Conservation (phyloP, 1,284 basidiomycete genomes). For the Ceratobasidium sp. region DNA sequence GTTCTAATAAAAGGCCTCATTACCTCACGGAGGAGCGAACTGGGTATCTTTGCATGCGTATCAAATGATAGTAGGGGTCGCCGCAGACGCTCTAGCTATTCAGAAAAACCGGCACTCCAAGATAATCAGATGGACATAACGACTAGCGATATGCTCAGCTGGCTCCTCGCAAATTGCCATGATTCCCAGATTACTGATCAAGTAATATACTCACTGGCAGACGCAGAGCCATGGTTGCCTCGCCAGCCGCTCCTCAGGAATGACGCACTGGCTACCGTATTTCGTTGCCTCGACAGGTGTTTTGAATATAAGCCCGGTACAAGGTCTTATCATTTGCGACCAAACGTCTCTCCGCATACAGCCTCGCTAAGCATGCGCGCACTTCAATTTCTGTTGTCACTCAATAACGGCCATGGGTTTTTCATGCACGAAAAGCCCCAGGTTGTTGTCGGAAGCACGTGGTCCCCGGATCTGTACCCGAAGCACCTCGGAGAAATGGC, state of each 20-base stretch:
- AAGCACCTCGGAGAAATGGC: not conserved
- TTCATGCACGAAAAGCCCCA: not conserved
- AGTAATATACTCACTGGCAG: not conserved
- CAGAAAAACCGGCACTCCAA: not conserved
- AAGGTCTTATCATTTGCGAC: not conserved
- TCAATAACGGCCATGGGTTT: not conserved
- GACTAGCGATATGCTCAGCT: not conserved
- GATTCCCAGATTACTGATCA: not conserved
- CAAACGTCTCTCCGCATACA: not conserved
- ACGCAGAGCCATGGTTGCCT: constrained; percentile 11
- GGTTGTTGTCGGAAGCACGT: not conserved
- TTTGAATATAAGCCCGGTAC: not conserved
- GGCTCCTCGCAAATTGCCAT: not conserved
- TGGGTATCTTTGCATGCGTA: no score
- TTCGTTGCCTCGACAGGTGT: not conserved
- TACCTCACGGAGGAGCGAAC: no score
- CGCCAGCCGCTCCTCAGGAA: not conserved
- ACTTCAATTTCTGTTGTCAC: not conserved
- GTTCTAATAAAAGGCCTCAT: no score
- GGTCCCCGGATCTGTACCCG: not conserved
- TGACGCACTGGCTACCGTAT: not conserved
- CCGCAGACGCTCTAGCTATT: not conserved
- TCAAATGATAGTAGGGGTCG: not conserved
- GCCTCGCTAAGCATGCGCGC: not conserved
- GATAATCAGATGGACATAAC: not conserved